Percentiles rank a stretch among this genome's conserved stretches.
These are phyloP conservation scores for Medicago lupulina DNA, from an alignment of 306 rosid species.

Conservation along the genomic window DNA sequence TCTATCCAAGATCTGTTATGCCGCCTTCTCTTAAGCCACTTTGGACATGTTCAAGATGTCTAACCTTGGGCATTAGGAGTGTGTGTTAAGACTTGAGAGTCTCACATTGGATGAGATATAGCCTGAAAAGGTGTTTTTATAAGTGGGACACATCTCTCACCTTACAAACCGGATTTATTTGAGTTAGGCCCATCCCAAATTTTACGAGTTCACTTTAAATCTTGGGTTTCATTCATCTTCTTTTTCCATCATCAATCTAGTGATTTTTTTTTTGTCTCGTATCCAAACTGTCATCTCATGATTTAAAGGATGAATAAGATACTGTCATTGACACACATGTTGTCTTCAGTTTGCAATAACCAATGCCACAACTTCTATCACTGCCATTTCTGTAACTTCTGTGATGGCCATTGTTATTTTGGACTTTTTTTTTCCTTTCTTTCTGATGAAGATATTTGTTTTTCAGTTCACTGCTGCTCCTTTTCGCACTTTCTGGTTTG, in stretches of 20 bases:
- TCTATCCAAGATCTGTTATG: neutral
- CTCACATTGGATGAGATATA: neutral
- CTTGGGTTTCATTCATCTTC: neutral
- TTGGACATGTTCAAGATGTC: neutral
- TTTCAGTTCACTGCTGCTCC: conserved; percentile 84
- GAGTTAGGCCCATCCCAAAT: neutral
- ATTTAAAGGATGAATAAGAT: conserved; percentile 28
- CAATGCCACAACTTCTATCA: conserved; percentile 7
- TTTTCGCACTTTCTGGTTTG: conserved; percentile 78
- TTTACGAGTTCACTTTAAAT: neutral
- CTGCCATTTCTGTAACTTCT: conserved; percentile 8
- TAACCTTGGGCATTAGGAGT: neutral
- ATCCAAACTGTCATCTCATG: conserved; percentile 9
- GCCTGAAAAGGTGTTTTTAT: neutral
- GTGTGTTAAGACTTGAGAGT: neutral
- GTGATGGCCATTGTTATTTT: conserved; percentile 21
- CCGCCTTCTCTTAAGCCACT: neutral
- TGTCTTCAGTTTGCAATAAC: conserved; percentile 8
- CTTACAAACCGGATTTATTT: neutral
- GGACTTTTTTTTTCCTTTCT: conserved; percentile 19
- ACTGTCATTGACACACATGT: neutral
- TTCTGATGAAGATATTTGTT: conserved; percentile 25
- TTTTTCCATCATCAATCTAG: conserved; percentile 3
- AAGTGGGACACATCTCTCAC: neutral
- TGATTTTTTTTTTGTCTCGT: neutral